Evolutionary conservation across 768 basidiomycete species (phyloP).

Genomic region (Termitomyces sp.): DNA sequence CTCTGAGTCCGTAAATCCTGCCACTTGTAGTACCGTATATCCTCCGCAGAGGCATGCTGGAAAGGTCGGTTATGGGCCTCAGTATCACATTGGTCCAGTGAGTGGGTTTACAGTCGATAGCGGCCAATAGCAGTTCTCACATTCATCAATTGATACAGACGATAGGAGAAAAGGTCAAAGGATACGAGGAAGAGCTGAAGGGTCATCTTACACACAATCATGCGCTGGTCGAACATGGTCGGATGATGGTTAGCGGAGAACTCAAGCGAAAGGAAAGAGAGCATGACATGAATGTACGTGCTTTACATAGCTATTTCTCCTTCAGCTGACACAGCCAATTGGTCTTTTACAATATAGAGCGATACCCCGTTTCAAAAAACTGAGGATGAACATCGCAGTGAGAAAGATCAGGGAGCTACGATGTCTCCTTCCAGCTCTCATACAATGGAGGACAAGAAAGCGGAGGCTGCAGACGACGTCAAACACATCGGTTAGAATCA

Average conservation of each 20-base stretch:
- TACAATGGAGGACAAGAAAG: constrained; percentile 22
- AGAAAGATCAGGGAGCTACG: constrained; percentile 26
- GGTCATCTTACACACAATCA: constrained; percentile 32
- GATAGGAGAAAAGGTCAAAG: constrained; percentile 29
- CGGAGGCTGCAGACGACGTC: constrained; percentile 6
- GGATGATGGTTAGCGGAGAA: constrained; percentile 29
- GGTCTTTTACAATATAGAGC: background rate
- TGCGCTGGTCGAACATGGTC: constrained; percentile 25
- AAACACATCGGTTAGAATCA: background rate
- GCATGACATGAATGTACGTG: constrained; percentile 20
- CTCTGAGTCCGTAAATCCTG: constrained; percentile 1
- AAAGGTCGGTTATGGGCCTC: constrained; percentile 41
- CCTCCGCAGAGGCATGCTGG: constrained; percentile 45
- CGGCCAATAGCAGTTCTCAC: background rate
- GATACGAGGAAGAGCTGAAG: constrained; percentile 30
- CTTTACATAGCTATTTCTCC: too few relatives aligned
- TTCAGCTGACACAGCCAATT: background rate
- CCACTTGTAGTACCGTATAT: constrained; percentile 18
- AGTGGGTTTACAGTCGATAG: background rate
- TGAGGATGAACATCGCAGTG: constrained; percentile 3
- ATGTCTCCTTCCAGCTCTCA: constrained; percentile 26
- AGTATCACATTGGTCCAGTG: constrained; percentile 33
- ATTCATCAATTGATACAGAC: constrained; percentile 17
- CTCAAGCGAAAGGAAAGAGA: constrained; percentile 28
- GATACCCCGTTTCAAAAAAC: constrained; percentile 18